phyloP scores from a whole-genome alignment of 2,329 filamentous ascomycete genomes.

The Calonectria naviculata region DNA sequence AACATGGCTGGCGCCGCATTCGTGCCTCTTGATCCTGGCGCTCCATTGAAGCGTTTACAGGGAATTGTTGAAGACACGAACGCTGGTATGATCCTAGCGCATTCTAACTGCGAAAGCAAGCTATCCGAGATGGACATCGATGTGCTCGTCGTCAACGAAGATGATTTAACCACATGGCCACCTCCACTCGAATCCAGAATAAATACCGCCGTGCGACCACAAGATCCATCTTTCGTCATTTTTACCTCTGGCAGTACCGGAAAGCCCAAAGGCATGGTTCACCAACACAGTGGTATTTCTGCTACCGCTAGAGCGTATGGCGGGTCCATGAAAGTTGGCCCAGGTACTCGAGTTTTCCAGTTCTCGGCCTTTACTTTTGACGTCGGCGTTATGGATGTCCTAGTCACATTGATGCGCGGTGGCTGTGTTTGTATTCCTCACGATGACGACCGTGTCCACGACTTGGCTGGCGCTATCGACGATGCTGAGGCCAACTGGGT shows the following conservation, averaged over 20 bases:
- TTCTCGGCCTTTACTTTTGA: conserved; percentile 51
- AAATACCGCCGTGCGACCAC: neutral
- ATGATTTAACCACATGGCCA: neutral
- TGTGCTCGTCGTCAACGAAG: neutral
- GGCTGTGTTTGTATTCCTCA: conserved; percentile 52
- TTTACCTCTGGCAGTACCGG: conserved; percentile 68
- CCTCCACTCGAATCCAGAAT: neutral
- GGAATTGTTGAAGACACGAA: neutral
- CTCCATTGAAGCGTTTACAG: neutral
- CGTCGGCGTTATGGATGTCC: conserved; percentile 50
- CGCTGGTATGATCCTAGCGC: neutral
- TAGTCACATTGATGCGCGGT: conserved; percentile 50
- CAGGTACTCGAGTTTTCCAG: conserved; percentile 25
- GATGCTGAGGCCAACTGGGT: neutral
- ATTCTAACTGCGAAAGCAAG: neutral
- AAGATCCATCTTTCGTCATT: conserved; percentile 49
- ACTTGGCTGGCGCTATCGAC: neutral
- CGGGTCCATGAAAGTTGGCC: neutral
- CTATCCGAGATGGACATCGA: neutral
- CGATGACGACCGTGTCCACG: conserved; percentile 32
- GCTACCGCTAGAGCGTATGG: conserved; percentile 3
- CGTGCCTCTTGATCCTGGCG: conserved; percentile 6
- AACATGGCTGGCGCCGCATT: conserved; percentile 6
- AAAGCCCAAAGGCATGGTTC: conserved; percentile 62
- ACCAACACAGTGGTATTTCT: conserved; percentile 17